Percentiles rank a stretch among this genome's conserved stretches.
These are phyloP conservation scores for Suhomyces xylopsoci DNA, from an alignment of 805 yeast species.

Conservation along the genomic window DNA sequence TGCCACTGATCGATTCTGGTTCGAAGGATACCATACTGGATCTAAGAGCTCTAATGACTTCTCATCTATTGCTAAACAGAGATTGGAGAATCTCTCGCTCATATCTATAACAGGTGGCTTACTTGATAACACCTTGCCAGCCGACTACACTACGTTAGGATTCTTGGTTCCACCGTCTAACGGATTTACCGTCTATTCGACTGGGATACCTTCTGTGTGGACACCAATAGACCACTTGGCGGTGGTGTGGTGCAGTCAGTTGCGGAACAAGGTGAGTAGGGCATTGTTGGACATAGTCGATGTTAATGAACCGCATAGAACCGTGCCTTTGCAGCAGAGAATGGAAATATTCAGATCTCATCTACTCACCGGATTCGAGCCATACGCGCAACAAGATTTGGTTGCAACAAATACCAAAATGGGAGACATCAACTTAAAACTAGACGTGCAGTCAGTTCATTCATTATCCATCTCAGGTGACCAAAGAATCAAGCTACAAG, in stretches of 20 bases:
- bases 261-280: conserved; percentile 60
- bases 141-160: conserved; percentile 79
- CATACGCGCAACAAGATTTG: conserved; percentile 6
- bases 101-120: conserved; percentile 90
- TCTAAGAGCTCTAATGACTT: conserved; percentile 13
- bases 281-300: conserved; percentile 62
- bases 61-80: conserved; percentile 36
- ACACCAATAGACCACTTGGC: conserved; percentile 93
- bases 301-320: conserved; percentile 41
- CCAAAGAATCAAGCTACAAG: conserved; percentile 3
- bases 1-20: conserved; percentile 78
- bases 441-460: conserved; percentile 5
- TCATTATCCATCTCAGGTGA: neutral
- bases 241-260: conserved; percentile 93
- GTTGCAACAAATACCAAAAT: neutral
- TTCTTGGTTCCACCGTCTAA: conserved; percentile 68
- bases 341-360: conserved; percentile 52
- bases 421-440: conserved; percentile 1
- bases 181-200: conserved; percentile 80
- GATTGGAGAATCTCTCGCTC: conserved; percentile 60
- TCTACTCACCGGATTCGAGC: conserved; percentile 59
- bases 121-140: conserved; percentile 74
- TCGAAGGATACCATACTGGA: conserved; percentile 45
- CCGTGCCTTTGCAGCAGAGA: conserved; percentile 51
- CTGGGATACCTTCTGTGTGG: conserved; percentile 90